phyloP scores from a whole-genome alignment of 306 rosid genomes.

The Trichosanthes truncata region DNA sequence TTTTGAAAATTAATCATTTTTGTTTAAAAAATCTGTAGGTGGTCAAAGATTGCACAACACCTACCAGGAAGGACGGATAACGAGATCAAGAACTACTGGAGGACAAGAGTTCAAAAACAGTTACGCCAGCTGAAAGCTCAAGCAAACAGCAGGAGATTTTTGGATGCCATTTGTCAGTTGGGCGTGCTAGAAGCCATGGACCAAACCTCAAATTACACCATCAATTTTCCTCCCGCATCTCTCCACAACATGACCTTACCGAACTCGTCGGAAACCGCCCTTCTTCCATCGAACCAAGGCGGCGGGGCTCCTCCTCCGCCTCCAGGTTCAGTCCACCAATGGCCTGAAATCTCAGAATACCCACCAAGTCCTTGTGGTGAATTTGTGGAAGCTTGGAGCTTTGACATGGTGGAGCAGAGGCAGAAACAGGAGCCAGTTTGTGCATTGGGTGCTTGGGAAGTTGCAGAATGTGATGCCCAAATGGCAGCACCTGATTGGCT shows the following conservation, averaged over 20 bases:
- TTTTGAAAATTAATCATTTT: background rate
- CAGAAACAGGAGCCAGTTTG: background rate
- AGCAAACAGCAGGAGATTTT: background rate
- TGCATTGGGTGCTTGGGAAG: background rate
- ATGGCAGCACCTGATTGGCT: background rate
- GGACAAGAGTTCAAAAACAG: slow-evolving; percentile 11
- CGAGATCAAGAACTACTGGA: slow-evolving; percentile 12
- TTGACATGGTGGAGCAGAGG: background rate
- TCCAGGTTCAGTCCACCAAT: background rate
- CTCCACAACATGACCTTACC: background rate
- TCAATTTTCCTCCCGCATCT: background rate
- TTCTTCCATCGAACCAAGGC: background rate
- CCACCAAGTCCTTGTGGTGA: background rate
- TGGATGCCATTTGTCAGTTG: background rate
- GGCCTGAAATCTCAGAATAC: background rate
- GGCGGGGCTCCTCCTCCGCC: background rate
- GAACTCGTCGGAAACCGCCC: background rate
- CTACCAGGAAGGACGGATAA: slow-evolving; percentile 9
- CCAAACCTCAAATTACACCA: background rate
- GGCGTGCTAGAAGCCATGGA: background rate
- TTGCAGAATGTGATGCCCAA: background rate
- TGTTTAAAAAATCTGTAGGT: background rate
- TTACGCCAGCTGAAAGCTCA: background rate
- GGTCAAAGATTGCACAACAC: slow-evolving; percentile 13
- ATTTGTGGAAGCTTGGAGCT: background rate